A percentile compares a stretch with the other conserved stretches of the same genome.
Conservation (phyloP, 768 basidiomycete species). For the Kwoniella newhampshirensis region DNA sequence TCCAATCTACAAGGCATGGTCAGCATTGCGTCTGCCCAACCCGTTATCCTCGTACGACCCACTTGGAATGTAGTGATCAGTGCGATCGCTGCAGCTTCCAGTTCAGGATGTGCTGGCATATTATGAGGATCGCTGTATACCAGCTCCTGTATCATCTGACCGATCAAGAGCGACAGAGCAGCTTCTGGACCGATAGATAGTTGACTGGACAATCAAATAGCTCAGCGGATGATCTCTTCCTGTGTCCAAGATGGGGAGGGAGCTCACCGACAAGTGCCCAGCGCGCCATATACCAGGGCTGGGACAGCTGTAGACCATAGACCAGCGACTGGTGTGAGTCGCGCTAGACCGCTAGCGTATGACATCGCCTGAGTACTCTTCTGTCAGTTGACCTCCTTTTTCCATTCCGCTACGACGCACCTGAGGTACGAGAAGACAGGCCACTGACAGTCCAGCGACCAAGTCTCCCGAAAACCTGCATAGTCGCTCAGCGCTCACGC, state of each 20-base stretch:
- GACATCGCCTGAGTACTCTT: slow-evolving; percentile 68
- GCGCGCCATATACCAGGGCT: slow-evolving; percentile 81
- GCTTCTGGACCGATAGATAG: slow-evolving; percentile 72
- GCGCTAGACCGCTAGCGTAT: slow-evolving; percentile 84
- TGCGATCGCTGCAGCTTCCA: slow-evolving; percentile 66
- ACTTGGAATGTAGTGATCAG: slow-evolving; percentile 85
- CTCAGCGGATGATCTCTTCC: slow-evolving; percentile 39
- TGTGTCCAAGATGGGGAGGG: not conserved
- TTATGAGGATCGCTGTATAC: slow-evolving; percentile 59
- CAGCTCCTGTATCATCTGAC: slow-evolving; percentile 76
- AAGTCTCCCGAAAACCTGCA: slow-evolving; percentile 66
- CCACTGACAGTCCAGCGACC: slow-evolving; percentile 79
- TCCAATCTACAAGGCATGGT: slow-evolving; percentile 62
- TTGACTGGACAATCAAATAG: slow-evolving; percentile 37
- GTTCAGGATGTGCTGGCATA: slow-evolving; percentile 56
- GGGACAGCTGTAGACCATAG: slow-evolving; percentile 85
- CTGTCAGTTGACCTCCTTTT: not conserved
- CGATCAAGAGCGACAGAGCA: slow-evolving; percentile 78
- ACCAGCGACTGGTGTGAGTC: slow-evolving; percentile 79
- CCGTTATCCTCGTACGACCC: slow-evolving; percentile 20
- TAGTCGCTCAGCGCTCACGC: not conserved
- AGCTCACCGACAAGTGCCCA: slow-evolving; percentile 67
- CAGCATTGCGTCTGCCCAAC: not conserved
- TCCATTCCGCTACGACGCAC: slow-evolving; percentile 15
- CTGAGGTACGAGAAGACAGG: slow-evolving; percentile 55